Conservation (phyloP, 225 moss, liverwort and hornwort genomes). For the Takakia lepidozioides region DNA sequence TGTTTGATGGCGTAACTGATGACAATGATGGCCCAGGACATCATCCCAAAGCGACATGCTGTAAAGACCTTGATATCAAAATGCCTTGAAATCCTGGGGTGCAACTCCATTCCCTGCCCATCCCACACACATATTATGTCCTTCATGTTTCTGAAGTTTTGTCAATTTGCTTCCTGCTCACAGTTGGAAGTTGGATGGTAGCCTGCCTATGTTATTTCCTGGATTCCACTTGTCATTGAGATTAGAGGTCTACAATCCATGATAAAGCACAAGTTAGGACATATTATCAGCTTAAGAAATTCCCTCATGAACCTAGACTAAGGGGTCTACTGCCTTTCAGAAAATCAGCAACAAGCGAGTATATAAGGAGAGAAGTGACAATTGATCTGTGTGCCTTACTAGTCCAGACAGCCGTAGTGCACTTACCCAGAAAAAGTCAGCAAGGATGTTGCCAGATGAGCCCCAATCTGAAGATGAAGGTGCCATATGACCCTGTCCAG, state of each 20-base stretch:
- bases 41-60: constrained; percentile 61
- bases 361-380: too few species aligned
- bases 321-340: too few species aligned
- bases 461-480: constrained; percentile 63
- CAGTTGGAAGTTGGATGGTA: too few species aligned
- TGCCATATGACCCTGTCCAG: constrained; percentile 52
- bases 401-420: not conserved
- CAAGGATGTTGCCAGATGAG: constrained; percentile 50
- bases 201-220: too few species aligned
- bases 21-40: constrained; percentile 61
- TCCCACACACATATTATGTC: not conserved
- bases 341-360: too few species aligned
- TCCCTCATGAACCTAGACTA: too few species aligned
- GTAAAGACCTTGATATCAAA: constrained; percentile 59
- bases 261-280: too few species aligned
- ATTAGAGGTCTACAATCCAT: too few species aligned
- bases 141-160: too few species aligned
- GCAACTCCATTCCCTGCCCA: constrained; percentile 63
- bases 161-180: too few species aligned
- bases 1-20: constrained; percentile 64
- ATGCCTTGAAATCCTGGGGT: constrained; percentile 44
- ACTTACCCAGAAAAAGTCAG: constrained; percentile 65
- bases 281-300: too few species aligned
- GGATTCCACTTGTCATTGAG: too few species aligned
- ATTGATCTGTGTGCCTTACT: not conserved